Evolutionary conservation across 176 grass and related monocot genomes (phyloP).

Genomic region (Thalia dealbata): DNA sequence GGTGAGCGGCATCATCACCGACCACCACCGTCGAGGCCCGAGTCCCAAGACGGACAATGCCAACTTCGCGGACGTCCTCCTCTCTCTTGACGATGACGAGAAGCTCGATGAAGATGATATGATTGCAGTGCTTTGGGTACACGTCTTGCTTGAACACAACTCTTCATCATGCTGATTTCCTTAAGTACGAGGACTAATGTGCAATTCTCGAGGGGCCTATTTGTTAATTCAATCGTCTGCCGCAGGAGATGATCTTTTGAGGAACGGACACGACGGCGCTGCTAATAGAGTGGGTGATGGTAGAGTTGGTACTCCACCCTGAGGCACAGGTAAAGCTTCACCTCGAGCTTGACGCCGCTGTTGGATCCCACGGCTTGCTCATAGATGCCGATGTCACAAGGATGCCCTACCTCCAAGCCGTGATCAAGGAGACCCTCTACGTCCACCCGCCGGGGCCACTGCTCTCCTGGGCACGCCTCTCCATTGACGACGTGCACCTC

Average conservation of each 20-base stretch:
- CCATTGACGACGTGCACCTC: constrained; percentile 47
- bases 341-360: constrained; percentile 31
- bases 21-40: constrained; percentile 21
- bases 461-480: constrained; percentile 72
- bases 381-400: no score
- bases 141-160: neutral
- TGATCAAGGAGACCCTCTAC: constrained; percentile 61
- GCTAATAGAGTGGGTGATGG: constrained; percentile 70
- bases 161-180: no score
- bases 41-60: constrained; percentile 14
- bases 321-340: constrained; percentile 40
- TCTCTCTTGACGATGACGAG: constrained; percentile 53
- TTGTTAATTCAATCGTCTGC: neutral
- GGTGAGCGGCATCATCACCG: constrained; percentile 41
- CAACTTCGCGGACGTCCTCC: constrained; percentile 55
- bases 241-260: no score
- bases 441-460: constrained; percentile 62
- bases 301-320: constrained; percentile 50
- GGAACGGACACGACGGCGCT: constrained; percentile 74
- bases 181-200: no score
- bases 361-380: neutral
- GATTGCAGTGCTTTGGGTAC: constrained; percentile 76
- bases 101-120: constrained; percentile 53
- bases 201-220: no score
- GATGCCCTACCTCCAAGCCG: constrained; percentile 62